A percentile compares a stretch with the other conserved stretches of the same genome.
Evolutionary conservation across 2,329 filamentous ascomycete genomes (phyloP).

Genomic region (Gliomastix tumulicola): DNA sequence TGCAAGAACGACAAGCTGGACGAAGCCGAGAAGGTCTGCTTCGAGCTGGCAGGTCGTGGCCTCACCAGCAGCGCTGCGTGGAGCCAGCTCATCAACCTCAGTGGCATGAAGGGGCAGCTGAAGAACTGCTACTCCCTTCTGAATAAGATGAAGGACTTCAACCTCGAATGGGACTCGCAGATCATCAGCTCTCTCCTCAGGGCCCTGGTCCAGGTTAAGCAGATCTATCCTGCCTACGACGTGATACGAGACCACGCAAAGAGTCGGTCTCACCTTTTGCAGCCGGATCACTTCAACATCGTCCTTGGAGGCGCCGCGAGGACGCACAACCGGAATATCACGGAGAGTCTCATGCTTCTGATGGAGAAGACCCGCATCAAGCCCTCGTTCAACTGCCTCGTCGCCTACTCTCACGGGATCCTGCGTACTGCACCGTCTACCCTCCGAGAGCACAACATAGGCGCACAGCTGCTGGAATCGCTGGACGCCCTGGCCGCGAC

Average conservation of each 20-base stretch:
- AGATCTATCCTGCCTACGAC: constrained; percentile 40
- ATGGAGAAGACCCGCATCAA: constrained; percentile 34
- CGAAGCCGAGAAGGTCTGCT: constrained; percentile 28
- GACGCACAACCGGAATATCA: constrained; percentile 32
- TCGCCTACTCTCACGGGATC: constrained; percentile 15
- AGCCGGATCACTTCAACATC: constrained; percentile 40
- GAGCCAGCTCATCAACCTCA: constrained; percentile 68
- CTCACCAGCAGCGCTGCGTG: constrained; percentile 58
- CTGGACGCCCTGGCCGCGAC: constrained; percentile 6
- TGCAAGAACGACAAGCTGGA: constrained; percentile 32
- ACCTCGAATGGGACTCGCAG: constrained; percentile 38
- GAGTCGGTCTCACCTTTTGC: constrained; percentile 36
- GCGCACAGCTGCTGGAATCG: constrained; percentile 16
- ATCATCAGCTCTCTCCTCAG: constrained; percentile 44
- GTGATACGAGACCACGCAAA: constrained; percentile 36
- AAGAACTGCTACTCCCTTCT: constrained; percentile 40
- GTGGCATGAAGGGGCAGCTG: constrained; percentile 55
- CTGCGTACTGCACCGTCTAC: constrained; percentile 4
- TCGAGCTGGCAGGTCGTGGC: constrained; percentile 43
- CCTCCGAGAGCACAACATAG: constrained; percentile 17
- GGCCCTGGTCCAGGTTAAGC: constrained; percentile 39
- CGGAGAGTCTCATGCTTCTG: constrained; percentile 30
- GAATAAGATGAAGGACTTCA: constrained; percentile 36
- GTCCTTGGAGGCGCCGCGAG: constrained; percentile 46
- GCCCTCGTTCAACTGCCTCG: constrained; percentile 32